Percentiles rank a stretch among this genome's conserved stretches.
Evolutionary conservation across 1,284 basidiomycete genomes (phyloP).

Genomic region (Tilletia walkeri): DNA sequence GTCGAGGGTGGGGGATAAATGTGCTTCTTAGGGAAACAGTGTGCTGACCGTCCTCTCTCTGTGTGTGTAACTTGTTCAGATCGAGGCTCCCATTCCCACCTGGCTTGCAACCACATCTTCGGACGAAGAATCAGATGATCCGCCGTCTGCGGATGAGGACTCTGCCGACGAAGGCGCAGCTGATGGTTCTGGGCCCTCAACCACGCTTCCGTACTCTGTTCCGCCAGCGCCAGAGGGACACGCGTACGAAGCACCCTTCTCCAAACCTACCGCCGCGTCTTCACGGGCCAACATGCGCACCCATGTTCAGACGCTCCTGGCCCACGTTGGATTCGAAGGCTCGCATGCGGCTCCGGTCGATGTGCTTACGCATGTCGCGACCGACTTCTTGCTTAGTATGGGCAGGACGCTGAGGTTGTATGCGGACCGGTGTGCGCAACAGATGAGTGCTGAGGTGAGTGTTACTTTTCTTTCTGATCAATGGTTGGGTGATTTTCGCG

Average conservation of each 20-base stretch:
- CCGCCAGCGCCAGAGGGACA: not conserved
- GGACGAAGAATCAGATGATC: constrained; percentile 42
- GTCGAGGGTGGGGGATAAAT: not conserved
- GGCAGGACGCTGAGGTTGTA: constrained; percentile 80
- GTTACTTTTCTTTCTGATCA: not conserved
- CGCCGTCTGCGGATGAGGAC: constrained; percentile 36
- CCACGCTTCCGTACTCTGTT: not conserved
- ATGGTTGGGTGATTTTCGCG: not conserved
- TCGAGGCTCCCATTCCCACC: constrained; percentile 48
- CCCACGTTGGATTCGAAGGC: constrained; percentile 52
- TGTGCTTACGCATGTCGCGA: constrained; percentile 73
- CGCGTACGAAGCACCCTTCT: constrained; percentile 1
- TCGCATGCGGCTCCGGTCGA: constrained; percentile 64
- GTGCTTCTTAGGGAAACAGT: not conserved
- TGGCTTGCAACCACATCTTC: constrained; percentile 39
- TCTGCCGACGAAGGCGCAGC: constrained; percentile 20
- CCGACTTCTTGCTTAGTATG: constrained; percentile 79
- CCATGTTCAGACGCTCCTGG: constrained; percentile 40
- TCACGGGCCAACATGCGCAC: constrained; percentile 35
- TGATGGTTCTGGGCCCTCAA: not conserved
- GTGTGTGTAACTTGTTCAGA: constrained; percentile 10
- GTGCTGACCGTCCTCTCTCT: not conserved
- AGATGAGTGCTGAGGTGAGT: constrained; percentile 77
- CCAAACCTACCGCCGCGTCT: constrained; percentile 6
- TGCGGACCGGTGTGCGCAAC: constrained; percentile 73